These are phyloP conservation scores for Tulasnella sp. DNA, from an alignment of 768 basidiomycete genomes.

Conservation along the genomic window DNA sequence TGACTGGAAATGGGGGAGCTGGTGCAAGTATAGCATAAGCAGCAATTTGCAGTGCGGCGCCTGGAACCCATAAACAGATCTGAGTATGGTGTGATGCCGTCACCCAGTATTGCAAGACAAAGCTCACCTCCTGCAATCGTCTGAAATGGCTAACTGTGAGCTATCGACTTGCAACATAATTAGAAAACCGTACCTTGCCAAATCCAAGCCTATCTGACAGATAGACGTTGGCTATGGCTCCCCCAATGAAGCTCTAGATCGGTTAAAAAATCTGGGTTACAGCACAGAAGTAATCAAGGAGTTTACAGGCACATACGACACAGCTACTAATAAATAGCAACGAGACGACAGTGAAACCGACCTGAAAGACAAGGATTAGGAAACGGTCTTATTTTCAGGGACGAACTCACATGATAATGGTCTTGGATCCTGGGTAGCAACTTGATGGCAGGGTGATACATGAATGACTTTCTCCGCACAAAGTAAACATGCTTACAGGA, in stretches of 20 bases:
- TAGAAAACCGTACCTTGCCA: constrained; percentile 15
- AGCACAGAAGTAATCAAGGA: neutral
- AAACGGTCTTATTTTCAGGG: neutral
- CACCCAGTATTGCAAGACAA: neutral
- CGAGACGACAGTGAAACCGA: constrained; percentile 15
- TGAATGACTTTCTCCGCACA: too few species aligned
- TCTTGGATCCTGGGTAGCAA: constrained; percentile 13
- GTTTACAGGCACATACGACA: neutral
- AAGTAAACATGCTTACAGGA: too few species aligned
- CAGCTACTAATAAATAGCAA: constrained; percentile 15
- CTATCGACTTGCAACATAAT: neutral
- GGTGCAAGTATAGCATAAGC: constrained; percentile 30
- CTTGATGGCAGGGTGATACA: too few species aligned
- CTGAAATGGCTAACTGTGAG: neutral
- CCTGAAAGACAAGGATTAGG: neutral
- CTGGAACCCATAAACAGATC: neutral
- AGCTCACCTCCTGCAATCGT: neutral
- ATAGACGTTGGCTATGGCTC: constrained; percentile 12
- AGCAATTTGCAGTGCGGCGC: constrained; percentile 29
- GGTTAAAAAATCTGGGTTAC: neutral
- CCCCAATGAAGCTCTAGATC: constrained; percentile 16
- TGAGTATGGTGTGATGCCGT: neutral
- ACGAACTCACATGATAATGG: constrained; percentile 2
- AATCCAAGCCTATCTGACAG: constrained; percentile 16
- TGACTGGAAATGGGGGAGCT: constrained; percentile 35